phyloP scores from a whole-genome alignment of 2,329 filamentous ascomycete species.

The Dothideomycetes sp. region DNA sequence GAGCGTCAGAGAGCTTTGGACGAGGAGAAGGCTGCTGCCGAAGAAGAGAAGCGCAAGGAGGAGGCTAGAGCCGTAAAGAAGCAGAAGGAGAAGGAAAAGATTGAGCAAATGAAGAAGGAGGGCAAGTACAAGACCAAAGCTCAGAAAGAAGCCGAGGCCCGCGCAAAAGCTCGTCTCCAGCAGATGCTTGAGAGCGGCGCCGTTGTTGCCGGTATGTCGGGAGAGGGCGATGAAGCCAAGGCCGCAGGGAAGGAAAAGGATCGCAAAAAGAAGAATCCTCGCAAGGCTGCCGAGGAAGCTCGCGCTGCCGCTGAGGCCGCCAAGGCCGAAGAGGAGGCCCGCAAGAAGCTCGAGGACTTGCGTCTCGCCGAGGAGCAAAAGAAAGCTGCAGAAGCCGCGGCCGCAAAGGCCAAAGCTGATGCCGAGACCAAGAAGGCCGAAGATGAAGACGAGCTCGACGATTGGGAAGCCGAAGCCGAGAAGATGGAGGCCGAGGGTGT shows the following conservation, averaged over 20 bases:
- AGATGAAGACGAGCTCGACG: conserved; percentile 59
- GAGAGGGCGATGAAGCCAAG: conserved; percentile 57
- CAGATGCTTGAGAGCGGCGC: conserved; percentile 75
- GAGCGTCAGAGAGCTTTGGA: conserved; percentile 58
- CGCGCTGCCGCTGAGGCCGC: conserved; percentile 24
- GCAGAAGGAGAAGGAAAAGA: conserved; percentile 76
- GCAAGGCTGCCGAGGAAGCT: conserved; percentile 50
- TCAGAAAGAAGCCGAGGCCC: conserved; percentile 71
- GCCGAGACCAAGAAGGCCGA: conserved; percentile 58
- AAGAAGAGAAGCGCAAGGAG: conserved; percentile 62
- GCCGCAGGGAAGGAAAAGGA: conserved; percentile 68
- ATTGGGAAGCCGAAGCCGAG: conserved; percentile 80
- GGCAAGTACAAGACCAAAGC: conserved; percentile 81
- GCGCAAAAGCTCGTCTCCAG: conserved; percentile 69
- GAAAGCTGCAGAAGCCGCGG: conserved; percentile 68
- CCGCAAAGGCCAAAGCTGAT: conserved; percentile 58
- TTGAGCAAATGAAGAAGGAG: conserved; percentile 80
- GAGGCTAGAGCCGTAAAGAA: conserved; percentile 71
- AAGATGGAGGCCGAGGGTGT: conserved; percentile 66
- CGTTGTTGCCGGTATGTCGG: conserved; percentile 48
- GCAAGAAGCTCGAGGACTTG: conserved; percentile 47
- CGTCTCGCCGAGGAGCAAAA: conserved; percentile 53
- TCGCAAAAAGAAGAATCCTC: conserved; percentile 65
- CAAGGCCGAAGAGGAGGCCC: conserved; percentile 44
- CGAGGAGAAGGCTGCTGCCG: conserved; percentile 53